Base-by-base conservation (phyloP, 225 moss, liverwort and hornwort genomes). In the Pseudoscleropodium purum region DNA sequence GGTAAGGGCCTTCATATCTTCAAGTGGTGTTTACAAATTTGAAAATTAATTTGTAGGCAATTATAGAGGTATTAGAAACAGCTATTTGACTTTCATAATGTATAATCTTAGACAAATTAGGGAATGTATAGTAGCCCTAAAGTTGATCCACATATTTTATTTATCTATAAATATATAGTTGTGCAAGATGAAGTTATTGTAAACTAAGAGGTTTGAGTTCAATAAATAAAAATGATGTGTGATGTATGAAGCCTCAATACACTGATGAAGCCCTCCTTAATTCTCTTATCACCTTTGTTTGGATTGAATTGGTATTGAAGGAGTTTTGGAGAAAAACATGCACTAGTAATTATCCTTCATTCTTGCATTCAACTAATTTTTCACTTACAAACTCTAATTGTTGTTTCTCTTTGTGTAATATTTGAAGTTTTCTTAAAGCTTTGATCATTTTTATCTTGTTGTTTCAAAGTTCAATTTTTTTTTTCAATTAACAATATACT, bases 211-310 rank as follows among this genome's bases (percentile, higher is more conserved):
- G 11, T 11, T 59, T 12, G 8, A 39, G 0, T 60, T 12, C 18
- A 60, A 39, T 59, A n/a, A 29, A 79, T 7, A 56, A 39, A 39
- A 0, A 5, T 18, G 4, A 60, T 29, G 59, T 39, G 5, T 59
- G 5, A 59, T 80, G 39, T 1, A 0, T 3, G 3, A 80, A 60
- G 12, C 18, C 0, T 27, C 29, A 2, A 0, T 29, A 10, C 4
- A 59, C 0, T 80, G 3, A 80, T 7, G 1, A 59, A n/a, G 7
- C 0, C 7, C 4, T 8, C 3, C 0, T 49, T 1, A 31, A 0
- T 51, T 33, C 0, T 56, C 10, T 79, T 56, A 25, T 37, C 2
- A 16, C 0, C 25, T 79, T 37, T 56, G 4, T 37, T 78, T 0
- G 0, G 1, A 37, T 56, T 79, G 9, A 37, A 0, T 54, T 5